Base-by-base conservation (phyloP, 495 filamentous ascomycete genomes). In the Sordaria brevicollis region DNA sequence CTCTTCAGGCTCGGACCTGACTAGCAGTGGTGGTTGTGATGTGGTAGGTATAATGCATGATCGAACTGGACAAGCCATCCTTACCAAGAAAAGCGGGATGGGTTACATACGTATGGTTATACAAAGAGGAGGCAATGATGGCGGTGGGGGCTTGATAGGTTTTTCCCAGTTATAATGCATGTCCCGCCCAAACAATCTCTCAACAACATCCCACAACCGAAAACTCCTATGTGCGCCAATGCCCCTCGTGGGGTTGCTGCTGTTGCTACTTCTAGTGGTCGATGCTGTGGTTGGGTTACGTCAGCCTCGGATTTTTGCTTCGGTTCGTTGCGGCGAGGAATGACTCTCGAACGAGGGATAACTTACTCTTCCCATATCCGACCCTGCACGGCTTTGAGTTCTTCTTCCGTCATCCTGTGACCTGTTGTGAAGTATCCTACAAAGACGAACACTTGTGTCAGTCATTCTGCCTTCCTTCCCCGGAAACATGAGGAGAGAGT, bases 341-440 rank as follows among this genome's bases (percentile, higher is more conserved):
- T 49, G 25, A 31, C 13, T 29, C 10, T 65, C 5, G 65, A 19
- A 39, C 11, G 37, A n/a, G 37, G 19, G 31, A 54, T 34, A 35
- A 35, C 86, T 84, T 79, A 87, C 86, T 95, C 93, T 80, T 96
- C 93, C 95, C 95, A 99, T 70, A 92, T 91, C 71, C 95, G 89
- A 70, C 95, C 95, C 74, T 92, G 89, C 38, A 99, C 94, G 33
- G 91, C 86, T 36, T 87, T 83, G 66, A 99, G 85, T 76, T 97
- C 95, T 67, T 93, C 90, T 82, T 89, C 89, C 11, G 92, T 93
- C 86, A 94, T 91, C 74, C 91, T 86, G 78, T 95, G 92, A 37
- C 95, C 95, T 11, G 90, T 96, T n/a, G 95, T 97, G 81, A 93
- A 88, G 74, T 90, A 89, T 54, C 87, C 87, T 86, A 72, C 69